Conservation (phyloP, 768 basidiomycete genomes). For the Coprinopsis sp. region DNA sequence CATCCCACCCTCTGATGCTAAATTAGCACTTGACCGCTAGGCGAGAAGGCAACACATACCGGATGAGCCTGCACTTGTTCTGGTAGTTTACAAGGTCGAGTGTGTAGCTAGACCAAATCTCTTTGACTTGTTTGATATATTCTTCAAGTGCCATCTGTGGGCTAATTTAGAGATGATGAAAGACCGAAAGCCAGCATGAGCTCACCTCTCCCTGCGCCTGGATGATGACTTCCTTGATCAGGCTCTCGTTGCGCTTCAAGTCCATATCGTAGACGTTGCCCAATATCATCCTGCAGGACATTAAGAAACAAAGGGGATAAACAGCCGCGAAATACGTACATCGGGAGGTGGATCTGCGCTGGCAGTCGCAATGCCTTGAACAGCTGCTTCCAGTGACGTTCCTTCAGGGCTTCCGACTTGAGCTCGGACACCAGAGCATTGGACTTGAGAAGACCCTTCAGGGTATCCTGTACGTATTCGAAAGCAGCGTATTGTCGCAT, state of each 20-base stretch:
- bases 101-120: slow-evolving; percentile 94
- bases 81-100: slow-evolving; percentile 97
- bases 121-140: slow-evolving; percentile 94
- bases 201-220: slow-evolving; percentile 95
- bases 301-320: neutral
- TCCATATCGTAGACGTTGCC: slow-evolving; percentile 97
- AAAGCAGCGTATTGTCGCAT: slow-evolving; percentile 99
- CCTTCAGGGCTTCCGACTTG: slow-evolving; percentile 95
- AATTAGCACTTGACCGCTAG: slow-evolving; percentile 4
- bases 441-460: slow-evolving; percentile 82
- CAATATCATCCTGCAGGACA: slow-evolving; percentile 71
- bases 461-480: slow-evolving; percentile 92
- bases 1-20: slow-evolving; percentile 82
- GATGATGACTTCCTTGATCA: slow-evolving; percentile 92
- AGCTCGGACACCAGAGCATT: slow-evolving; percentile 89
- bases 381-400: slow-evolving; percentile 96
- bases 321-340: slow-evolving; percentile 45
- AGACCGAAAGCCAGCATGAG: neutral
- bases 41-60: slow-evolving; percentile 36
- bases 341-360: slow-evolving; percentile 66
- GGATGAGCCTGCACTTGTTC: slow-evolving; percentile 95
- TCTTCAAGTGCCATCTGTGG: slow-evolving; percentile 90
- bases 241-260: slow-evolving; percentile 83
- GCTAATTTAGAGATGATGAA: slow-evolving; percentile 20
- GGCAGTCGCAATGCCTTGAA: slow-evolving; percentile 84